These are phyloP conservation scores for Vaccinium macrocarpon DNA, from an alignment of 148 eudicot genomes.

Conservation along the genomic window DNA sequence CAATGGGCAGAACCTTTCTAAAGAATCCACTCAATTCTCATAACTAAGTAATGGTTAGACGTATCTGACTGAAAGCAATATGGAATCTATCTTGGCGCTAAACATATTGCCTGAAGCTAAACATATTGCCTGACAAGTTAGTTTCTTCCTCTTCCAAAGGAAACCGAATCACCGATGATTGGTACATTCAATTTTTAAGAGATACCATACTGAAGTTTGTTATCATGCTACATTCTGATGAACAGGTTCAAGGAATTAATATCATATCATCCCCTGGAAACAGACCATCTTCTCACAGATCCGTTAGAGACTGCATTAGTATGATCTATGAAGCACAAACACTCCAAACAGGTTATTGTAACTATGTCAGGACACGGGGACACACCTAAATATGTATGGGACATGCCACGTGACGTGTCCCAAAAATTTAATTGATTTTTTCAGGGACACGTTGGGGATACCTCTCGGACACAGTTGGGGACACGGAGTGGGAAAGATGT, in stretches of 20 bases:
- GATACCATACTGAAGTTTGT: background rate
- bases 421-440: too few species aligned
- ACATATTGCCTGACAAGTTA: background rate
- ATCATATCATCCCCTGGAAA: background rate
- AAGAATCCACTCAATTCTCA: background rate
- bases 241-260: background rate
- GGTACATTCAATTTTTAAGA: background rate
- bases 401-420: too few species aligned
- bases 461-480: too few species aligned
- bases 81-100: background rate
- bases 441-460: too few species aligned
- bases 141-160: background rate
- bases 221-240: background rate
- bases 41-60: background rate
- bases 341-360: too few species aligned
- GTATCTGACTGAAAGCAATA: background rate
- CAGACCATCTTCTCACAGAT: background rate
- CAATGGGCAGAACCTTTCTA: background rate
- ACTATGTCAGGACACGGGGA: too few species aligned
- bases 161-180: background rate
- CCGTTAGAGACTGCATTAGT: background rate
- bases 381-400: too few species aligned
- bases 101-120: background rate
- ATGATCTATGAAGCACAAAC: background rate
- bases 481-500: too few species aligned